Conservation (phyloP, 331 rosid species). For the Malus hybrid region DNA sequence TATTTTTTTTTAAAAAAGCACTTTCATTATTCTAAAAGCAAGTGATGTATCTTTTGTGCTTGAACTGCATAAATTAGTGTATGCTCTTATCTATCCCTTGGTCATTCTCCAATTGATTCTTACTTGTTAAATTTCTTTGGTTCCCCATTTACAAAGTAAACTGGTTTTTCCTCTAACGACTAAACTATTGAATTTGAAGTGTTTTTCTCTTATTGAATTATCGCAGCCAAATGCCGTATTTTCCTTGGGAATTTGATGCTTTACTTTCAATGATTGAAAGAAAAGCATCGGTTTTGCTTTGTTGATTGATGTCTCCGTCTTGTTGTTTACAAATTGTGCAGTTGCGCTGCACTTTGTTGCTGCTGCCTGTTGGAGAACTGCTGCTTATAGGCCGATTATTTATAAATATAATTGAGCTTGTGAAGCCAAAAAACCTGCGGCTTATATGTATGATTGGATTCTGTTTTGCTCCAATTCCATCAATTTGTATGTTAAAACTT, state of each 20-base stretch:
- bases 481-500: no score
- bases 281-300: not conserved
- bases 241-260: not conserved
- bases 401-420: no score
- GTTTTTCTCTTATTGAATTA: no score
- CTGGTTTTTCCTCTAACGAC: no score
- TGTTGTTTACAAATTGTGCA: not conserved
- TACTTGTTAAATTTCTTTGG: no score
- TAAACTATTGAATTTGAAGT: no score
- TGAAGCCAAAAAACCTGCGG: no score
- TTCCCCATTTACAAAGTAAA: no score
- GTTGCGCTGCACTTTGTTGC: constrained; percentile 26
- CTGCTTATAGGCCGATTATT: not conserved
- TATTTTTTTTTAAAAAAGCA: no score
- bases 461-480: not conserved
- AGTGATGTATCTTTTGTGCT: not conserved
- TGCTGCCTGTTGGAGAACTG: constrained; percentile 25
- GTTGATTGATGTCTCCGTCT: not conserved
- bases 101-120: no score
- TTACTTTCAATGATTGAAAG: not conserved
- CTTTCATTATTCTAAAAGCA: no score
- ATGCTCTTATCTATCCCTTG: no score
- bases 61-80: not conserved
- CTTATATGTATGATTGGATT: not conserved
- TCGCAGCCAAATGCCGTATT: not conserved